Evolutionary conservation across 2,329 filamentous ascomycete genomes (phyloP).

Genomic region (Ilyonectria mors-panacis): DNA sequence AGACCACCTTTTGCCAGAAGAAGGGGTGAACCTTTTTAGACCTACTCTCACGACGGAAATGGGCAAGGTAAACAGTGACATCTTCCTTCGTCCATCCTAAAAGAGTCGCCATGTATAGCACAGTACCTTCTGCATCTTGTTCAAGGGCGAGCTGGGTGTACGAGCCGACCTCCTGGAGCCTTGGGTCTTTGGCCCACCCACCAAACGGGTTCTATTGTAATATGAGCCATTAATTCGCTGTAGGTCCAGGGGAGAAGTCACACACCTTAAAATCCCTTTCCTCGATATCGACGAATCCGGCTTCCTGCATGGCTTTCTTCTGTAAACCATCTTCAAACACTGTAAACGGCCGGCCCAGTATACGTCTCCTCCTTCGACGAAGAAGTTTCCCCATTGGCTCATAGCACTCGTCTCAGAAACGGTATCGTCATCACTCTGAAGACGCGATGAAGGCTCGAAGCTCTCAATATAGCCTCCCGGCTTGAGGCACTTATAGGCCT

Average conservation of each 20-base stretch:
- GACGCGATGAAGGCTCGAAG: slow-evolving; percentile 21
- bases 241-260: background rate
- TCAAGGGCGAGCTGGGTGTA: background rate
- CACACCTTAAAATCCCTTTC: slow-evolving; percentile 19
- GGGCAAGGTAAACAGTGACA: slow-evolving; percentile 23
- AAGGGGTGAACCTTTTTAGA: slow-evolving; percentile 16
- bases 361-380: slow-evolving; percentile 26
- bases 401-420: slow-evolving; percentile 19
- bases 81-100: slow-evolving; percentile 15
- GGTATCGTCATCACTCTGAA: slow-evolving; percentile 27
- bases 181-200: background rate
- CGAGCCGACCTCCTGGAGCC: background rate
- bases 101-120: slow-evolving; percentile 21
- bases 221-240: background rate
- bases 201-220: background rate
- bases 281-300: slow-evolving; percentile 29
- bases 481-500: slow-evolving; percentile 23
- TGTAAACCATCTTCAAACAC: slow-evolving; percentile 20
- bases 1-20: slow-evolving; percentile 27
- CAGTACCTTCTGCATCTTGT: slow-evolving; percentile 11
- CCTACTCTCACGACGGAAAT: slow-evolving; percentile 23
- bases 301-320: slow-evolving; percentile 24
- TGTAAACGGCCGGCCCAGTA: slow-evolving; percentile 22
- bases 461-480: slow-evolving; percentile 32
- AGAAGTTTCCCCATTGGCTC: slow-evolving; percentile 32